phyloP scores from a whole-genome alignment of 148 eudicot species.

The Arctostaphylos glauca region DNA sequence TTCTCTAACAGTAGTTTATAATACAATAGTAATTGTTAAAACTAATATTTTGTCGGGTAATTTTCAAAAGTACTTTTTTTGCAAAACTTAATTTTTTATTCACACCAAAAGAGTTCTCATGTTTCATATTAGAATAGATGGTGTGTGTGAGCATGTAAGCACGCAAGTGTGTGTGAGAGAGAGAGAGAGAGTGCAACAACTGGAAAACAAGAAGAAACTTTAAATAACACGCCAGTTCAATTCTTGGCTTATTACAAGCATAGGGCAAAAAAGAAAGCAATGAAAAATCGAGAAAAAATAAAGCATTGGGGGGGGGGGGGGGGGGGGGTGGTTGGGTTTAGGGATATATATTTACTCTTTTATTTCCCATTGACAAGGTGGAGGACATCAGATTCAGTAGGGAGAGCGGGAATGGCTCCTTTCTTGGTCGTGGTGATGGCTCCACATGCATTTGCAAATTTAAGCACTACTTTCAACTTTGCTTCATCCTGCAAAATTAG shows the following conservation, averaged over 20 bases:
- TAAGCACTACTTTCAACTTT: conserved; percentile 52
- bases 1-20: no score
- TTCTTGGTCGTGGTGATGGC: conserved; percentile 80
- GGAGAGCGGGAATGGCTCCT: conserved; percentile 83
- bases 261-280: neutral
- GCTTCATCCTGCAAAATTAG: conserved; percentile 48
- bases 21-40: no score
- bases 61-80: no score
- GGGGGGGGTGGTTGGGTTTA: no score
- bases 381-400: conserved; percentile 46
- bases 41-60: no score
- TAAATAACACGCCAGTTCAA: neutral
- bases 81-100: no score
- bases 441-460: conserved; percentile 68
- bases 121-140: neutral
- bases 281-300: neutral
- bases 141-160: neutral
- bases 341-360: neutral
- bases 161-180: neutral
- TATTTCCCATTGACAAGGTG: conserved; percentile 31
- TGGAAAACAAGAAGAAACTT: neutral
- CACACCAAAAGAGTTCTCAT: no score
- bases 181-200: neutral
- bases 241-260: neutral
- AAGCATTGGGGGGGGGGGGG: no score